Conservation (phyloP, 2,329 filamentous ascomycete genomes). For the Cercospora zeae-maydis region DNA sequence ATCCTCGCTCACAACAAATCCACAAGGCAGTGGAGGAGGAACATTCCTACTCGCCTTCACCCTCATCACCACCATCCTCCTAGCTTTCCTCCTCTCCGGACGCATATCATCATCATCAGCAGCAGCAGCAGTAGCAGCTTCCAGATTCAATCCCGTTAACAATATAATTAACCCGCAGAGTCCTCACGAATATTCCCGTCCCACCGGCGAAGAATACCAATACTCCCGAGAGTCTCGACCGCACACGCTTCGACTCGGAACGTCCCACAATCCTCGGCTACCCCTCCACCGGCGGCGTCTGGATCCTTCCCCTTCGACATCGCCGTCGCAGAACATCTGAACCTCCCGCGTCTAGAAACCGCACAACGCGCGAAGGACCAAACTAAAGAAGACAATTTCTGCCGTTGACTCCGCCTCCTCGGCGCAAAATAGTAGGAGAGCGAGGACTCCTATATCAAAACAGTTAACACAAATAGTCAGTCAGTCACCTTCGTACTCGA, state of each 20-base stretch:
- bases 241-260: neutral
- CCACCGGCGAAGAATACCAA: neutral
- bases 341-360: neutral
- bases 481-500: no score
- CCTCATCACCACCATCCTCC: neutral
- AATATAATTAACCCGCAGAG: neutral
- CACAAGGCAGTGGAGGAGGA: neutral
- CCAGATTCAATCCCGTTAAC: neutral
- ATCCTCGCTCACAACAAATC: neutral
- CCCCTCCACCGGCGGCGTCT: neutral
- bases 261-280: neutral
- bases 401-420: neutral
- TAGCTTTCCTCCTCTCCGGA: neutral
- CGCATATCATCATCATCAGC: neutral
- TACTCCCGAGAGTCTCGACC: neutral
- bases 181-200: neutral
- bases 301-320: neutral
- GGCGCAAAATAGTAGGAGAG: slow-evolving; percentile 6
- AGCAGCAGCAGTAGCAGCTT: no score
- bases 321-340: neutral
- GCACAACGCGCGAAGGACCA: neutral
- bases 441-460: neutral
- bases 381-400: neutral
- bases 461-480: no score
- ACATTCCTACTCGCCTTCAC: neutral